Base-by-base conservation (phyloP, 1,139 yeast species). In the Geotrichum klebahnii region DNA sequence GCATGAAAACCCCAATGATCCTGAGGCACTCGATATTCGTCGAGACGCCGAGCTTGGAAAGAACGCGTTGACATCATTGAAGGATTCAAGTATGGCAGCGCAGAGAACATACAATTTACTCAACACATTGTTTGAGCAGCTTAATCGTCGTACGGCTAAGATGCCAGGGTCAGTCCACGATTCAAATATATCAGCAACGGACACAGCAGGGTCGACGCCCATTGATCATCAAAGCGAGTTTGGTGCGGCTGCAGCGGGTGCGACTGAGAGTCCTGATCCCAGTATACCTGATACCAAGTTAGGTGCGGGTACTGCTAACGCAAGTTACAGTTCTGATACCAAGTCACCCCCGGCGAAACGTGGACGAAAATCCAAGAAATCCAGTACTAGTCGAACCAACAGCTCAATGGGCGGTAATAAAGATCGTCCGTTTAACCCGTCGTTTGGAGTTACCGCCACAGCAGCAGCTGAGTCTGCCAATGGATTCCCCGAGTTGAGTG, bases 1-100 rank as follows among this genome's bases (percentile, higher is more conserved):
- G 53, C 96, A 87, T 66, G 94, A 85, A 61, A 81, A 80, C 17
- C 77, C 81, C 22, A 64, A 68, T 23, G 74, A 82, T 58, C 84
- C 84, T 52, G 73, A 58, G 67, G 69, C 57, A 57, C 51, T 55
- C 17, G 75, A 71, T 29, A 79, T 88, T 52, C 76, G 82, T 54
- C 73, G 78, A 53, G 95, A 86, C 67, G 92, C 94, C 3, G 95
- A 86, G 60, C 74, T 80, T 51, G 96, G 96, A 20, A 82, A 83
- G 64, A 78, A 79, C 54, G 86, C 87, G 1, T 71, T 89, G 59
- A 82, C 84, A 53, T 71, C 77, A 38, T 72, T 89, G 61, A 86
- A 85, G 62, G 84, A 81, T 59, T 79, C 82, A 55, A 82, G 92
- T 42, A 78, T 79, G 66, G 84, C 96, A 10, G 92, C 96, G 0